A percentile compares a stretch with the other conserved stretches of the same genome.
Conservation (phyloP, 176 grass and related monocot genomes). For the Musa troglodytarum region DNA sequence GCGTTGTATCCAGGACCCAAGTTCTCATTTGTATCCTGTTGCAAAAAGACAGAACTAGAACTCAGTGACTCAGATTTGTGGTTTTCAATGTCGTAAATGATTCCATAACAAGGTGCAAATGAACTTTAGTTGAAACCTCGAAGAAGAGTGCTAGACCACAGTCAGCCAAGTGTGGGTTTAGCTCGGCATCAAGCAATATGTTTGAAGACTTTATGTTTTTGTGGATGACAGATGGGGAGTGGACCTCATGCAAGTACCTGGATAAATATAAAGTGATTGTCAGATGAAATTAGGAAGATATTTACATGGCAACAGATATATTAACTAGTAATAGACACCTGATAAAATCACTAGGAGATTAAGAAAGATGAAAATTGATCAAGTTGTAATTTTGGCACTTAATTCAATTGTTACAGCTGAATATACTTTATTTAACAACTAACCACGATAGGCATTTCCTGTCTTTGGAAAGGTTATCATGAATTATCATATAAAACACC, state of each 20-base stretch:
- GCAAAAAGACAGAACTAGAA: conserved; percentile 1
- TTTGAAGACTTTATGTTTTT: conserved; percentile 90
- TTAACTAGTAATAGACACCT: too few relatives aligned
- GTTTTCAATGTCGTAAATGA: not conserved
- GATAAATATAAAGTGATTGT: conserved; percentile 5
- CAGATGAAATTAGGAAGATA: not conserved
- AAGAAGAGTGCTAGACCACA: conserved; percentile 66
- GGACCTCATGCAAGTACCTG: conserved; percentile 91
- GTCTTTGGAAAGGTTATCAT: too few relatives aligned
- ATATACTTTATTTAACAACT: too few relatives aligned
- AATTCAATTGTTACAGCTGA: too few relatives aligned
- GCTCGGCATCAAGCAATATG: conserved; percentile 76
- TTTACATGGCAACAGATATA: too few relatives aligned
- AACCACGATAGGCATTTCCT: too few relatives aligned
- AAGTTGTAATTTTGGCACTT: too few relatives aligned
- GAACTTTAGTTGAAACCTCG: conserved; percentile 43
- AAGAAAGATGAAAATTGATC: too few relatives aligned
- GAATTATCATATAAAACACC: too few relatives aligned
- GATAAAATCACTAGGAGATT: too few relatives aligned
- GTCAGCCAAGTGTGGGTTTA: conserved; percentile 68
- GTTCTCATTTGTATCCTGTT: conserved; percentile 66
- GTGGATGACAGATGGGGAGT: conserved; percentile 67
- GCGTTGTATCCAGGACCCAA: conserved; percentile 68
- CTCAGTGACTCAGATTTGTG: not conserved
- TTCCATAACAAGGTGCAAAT: not conserved